Evolutionary conservation across 345 rosid species (phyloP).

Genomic region (Anacardium occidentale): DNA sequence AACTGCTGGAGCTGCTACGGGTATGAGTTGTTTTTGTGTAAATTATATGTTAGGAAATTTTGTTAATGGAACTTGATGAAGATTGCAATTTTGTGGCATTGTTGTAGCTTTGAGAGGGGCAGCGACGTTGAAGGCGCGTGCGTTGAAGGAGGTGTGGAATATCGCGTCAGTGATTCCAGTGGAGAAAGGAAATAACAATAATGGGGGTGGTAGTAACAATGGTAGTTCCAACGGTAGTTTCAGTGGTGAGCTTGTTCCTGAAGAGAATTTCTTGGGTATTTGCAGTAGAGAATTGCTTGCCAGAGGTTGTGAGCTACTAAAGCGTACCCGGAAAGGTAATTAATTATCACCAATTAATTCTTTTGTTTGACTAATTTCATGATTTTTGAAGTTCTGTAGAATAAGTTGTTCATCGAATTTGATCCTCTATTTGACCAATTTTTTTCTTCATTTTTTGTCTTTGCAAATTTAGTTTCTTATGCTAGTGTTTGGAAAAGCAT

Average conservation of each 20-base stretch:
- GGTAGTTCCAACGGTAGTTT: conserved; percentile 76
- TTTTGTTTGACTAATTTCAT: not conserved
- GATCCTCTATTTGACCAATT: not conserved
- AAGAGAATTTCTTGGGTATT: conserved; percentile 82
- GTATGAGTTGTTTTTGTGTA: conserved; percentile 28
- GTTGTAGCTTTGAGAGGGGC: conserved; percentile 79
- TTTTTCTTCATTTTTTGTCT: not conserved
- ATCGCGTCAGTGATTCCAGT: conserved; percentile 90
- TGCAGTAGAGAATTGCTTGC: conserved; percentile 87
- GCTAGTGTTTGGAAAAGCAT: not conserved
- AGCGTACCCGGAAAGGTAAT: conserved; percentile 91
- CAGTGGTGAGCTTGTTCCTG: conserved; percentile 82
- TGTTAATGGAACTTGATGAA: not conserved
- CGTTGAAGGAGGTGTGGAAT: conserved; percentile 91
- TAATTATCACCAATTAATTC: not conserved
- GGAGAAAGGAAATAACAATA: conserved; percentile 63
- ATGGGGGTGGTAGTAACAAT: conserved; percentile 46
- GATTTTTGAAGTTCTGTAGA: not conserved
- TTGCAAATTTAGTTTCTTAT: not conserved
- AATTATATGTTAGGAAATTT: not conserved
- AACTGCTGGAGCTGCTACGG: conserved; percentile 92
- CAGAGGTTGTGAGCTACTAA: conserved; percentile 89
- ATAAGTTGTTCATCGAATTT: not conserved
- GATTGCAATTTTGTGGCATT: not conserved
- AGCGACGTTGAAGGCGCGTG: conserved; percentile 81